These are phyloP conservation scores for Calonectria hawksworthii DNA, from an alignment of 2,329 filamentous ascomycete species.

Conservation along the genomic window DNA sequence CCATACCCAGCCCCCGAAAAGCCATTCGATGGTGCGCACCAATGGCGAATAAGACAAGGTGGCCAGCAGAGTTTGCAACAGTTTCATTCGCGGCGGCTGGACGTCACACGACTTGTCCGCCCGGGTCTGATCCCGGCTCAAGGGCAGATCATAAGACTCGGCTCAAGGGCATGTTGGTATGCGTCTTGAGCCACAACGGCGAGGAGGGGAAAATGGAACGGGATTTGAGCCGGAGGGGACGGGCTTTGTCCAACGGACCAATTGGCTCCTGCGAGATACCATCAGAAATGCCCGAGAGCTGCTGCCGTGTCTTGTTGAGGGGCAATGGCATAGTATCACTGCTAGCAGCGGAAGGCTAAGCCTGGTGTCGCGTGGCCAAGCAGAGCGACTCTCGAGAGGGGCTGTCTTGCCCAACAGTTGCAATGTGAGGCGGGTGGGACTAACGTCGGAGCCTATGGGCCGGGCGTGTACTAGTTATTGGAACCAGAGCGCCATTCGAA, in stretches of 20 bases:
- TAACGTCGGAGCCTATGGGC: not conserved
- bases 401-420: slow-evolving; percentile 8
- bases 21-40: slow-evolving; percentile 7
- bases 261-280: not conserved
- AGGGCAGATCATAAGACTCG: slow-evolving; percentile 43
- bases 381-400: slow-evolving; percentile 10
- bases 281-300: not conserved
- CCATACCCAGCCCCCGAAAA: slow-evolving; percentile 28
- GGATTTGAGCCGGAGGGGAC: slow-evolving; percentile 19
- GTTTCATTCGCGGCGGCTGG: slow-evolving; percentile 34
- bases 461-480: not conserved
- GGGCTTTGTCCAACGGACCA: not conserved
- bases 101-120: slow-evolving; percentile 42
- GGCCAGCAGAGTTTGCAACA: slow-evolving; percentile 26
- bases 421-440: not conserved
- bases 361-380: slow-evolving; percentile 8
- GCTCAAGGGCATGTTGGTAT: slow-evolving; percentile 34
- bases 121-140: slow-evolving; percentile 35
- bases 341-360: not conserved
- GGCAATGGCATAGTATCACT: not conserved
- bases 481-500: not conserved
- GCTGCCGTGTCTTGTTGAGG: not conserved
- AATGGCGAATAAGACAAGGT: slow-evolving; percentile 32
- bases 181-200: slow-evolving; percentile 1
- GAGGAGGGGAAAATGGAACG: slow-evolving; percentile 21